These are phyloP conservation scores for Phyllosticta capitalensis DNA, from an alignment of 2,329 filamentous ascomycete genomes.

Conservation along the genomic window DNA sequence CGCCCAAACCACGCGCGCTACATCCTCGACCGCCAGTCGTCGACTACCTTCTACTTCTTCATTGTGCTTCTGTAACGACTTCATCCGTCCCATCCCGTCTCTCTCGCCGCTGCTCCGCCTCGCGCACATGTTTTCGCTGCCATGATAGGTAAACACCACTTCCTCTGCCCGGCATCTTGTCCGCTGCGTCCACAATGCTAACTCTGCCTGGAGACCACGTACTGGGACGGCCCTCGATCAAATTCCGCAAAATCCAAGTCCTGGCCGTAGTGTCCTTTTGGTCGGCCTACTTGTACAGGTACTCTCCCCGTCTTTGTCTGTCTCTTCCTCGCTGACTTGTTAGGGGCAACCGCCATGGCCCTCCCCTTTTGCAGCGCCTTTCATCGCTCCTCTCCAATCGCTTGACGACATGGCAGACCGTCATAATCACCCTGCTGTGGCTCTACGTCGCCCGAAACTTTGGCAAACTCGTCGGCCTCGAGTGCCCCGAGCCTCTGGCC, in stretches of 20 bases:
- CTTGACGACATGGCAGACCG: conserved; percentile 81
- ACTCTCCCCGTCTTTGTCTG: conserved; percentile 19
- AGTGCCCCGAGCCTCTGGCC: conserved; percentile 84
- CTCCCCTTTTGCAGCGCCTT: conserved; percentile 60
- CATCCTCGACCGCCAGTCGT: neutral
- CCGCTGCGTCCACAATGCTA: neutral
- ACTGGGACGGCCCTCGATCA: conserved; percentile 77
- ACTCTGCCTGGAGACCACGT: conserved; percentile 60
- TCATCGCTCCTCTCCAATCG: conserved; percentile 61
- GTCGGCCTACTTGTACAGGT: conserved; percentile 75
- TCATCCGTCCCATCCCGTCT: neutral
- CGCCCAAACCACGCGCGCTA: neutral
- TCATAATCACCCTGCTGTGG: conserved; percentile 79
- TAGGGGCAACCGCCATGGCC: conserved; percentile 81
- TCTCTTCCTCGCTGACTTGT: neutral
- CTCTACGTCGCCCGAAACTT: conserved; percentile 91
- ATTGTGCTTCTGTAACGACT: neutral
- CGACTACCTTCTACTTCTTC: neutral
- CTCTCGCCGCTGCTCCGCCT: neutral
- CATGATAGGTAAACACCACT: conserved; percentile 21
- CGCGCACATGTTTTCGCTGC: neutral
- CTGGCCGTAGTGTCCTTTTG: conserved; percentile 86
- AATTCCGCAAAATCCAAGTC: conserved; percentile 88
- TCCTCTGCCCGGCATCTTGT: neutral
- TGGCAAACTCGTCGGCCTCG: conserved; percentile 80